Evolutionary conservation across 2,329 filamentous ascomycete genomes (phyloP), one percentile per base, ranked within the genome.

Genomic region (Metarhizium guizhouense): DNA sequence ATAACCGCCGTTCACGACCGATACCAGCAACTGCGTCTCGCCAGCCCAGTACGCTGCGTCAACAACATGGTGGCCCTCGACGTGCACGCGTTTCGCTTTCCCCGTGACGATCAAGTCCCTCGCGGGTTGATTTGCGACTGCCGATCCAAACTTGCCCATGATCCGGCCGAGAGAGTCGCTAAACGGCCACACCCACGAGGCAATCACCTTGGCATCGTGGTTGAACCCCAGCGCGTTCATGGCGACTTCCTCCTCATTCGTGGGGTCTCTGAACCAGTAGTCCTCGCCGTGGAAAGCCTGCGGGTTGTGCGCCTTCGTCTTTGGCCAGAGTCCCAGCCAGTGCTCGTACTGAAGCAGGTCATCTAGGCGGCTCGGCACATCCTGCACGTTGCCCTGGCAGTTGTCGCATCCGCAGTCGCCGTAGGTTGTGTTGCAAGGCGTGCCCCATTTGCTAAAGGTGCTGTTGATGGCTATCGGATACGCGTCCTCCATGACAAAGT

Each of bases 371-470:
- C 57, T 50, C 1, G 71, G 42, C 0, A 85, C 76, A 61, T 86
- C 82, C 20, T 73, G 69, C 18, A 84, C 70, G n/a, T 64, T 65
- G 53, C 78, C 80, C 2, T 66, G 60, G 65, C 83, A 86, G 65
- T 81, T 77, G 63, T 86, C 83, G 66, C 83, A 86, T 8, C 82
- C 83, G 67, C 82, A 84, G 68, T 81, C 78, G 58, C 82, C 82
- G 53, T 83, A 79, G 0, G 82, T 85, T 3, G 68, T 57, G 65
- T 85, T 85, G 64, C 79, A 83, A 0, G 68, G 65, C 0, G 82
- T 85, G 56, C 74, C 72, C 73, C 80, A 85, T 47, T 76, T 76
- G 8, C 75, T 80, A 60, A 71, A 81, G 3, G 72, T 78, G 4
- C 74, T 68, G 67, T 84, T 82, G 60, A 79, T 77, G 34, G 75